Evolutionary conservation across 805 yeast genomes (phyloP), one percentile per base, ranked within the genome.

Genomic region (Yarrowia sp.): DNA sequence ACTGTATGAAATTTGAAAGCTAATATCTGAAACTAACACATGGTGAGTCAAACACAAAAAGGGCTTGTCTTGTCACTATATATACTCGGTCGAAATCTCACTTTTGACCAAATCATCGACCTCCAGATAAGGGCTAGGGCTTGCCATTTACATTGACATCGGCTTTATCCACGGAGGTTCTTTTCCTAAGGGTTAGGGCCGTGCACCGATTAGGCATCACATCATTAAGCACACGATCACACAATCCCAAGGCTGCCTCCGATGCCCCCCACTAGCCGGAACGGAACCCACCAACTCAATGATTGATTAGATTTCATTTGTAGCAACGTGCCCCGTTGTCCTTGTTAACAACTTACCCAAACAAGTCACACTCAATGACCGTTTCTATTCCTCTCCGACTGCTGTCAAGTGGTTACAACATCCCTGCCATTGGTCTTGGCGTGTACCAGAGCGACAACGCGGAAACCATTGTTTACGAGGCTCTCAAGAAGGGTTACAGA

Each of bases 401-500:
- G 8, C 54, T 48, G 17, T 48, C 54, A 4, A 48, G 54, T 26
- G 93, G 95, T 22, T 78, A 77, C 36, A 69, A 71, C 48, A 85
- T 89, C 67, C 93, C 93, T 38, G 81, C 79, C 14, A 77, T 89
- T 48, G 92, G 90, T 2, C 81, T 88, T 59, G 95, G 96, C 52
- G 88, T 95, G 35, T 86, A 35, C 24, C 44, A 36, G 44, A 52
- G 28, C 10, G 67, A 66, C 10, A 71, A 68, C 19, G 87, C 92
- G 33, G 85, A 84, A 65, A 86, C 86, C 68, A 70, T 85, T n/a
- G 85, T 89, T 67, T 90, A 89, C 82, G 85, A 89, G 56, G 97
- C 96, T 71, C 89, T 90, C 74, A 88, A 90, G 74, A 78, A 82
- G 40, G 97, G 97, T 14, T 91, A 91, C 82, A 82, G 97, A 74